Base-by-base conservation (phyloP, 306 rosid genomes). In the Bauhinia variegata region DNA sequence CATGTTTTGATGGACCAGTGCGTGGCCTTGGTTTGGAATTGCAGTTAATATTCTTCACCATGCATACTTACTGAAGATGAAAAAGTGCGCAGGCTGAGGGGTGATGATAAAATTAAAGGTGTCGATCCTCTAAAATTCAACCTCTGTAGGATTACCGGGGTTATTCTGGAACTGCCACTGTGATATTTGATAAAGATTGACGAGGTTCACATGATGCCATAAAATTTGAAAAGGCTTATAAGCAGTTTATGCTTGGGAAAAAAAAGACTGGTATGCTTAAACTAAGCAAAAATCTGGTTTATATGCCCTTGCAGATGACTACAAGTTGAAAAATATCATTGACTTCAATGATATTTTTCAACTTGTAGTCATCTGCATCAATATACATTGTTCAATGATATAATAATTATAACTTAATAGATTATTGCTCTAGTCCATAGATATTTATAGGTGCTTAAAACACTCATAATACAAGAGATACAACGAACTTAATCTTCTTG, bases 11-110 rank as follows among this genome's bases (percentile, higher is more conserved):
- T 72, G n/a, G 89, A 84, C 70, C 86, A 75, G 48, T 82, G 96
- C 91, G 63, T 88, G 95, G 96, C 97, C 99, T 41, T 91, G 99
- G 99, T 82, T 78, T 50, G 97, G 97, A 58, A 63, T 95, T 31
- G 96, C 85, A 48, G 96, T 87, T 54, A 95, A 95, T 65, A 74
- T 95, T 81, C 96, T n/a, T n/a, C n/a, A n/a, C 96, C 50, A 95
- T 86, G n/a, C 15, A 72, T 14, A 56, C 85, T 70, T 47, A 59
- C 83, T 28, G 85, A 80, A 14, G 92, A 87, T 54, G 99, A 96
- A 39, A 74, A 85, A 11, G 18, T 19, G 88, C 82, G 97, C 65
- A 95, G 85, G 83, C 70, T 86, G 55, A 85, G 97, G 77, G 97
- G 91, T 75, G 99, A 86, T 65, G 80, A 83, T 49, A 87, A 9